Evolutionary conservation across 495 filamentous ascomycete species (phyloP), one percentile per base, ranked within the genome.

Genomic region (Zalerion maritima): DNA sequence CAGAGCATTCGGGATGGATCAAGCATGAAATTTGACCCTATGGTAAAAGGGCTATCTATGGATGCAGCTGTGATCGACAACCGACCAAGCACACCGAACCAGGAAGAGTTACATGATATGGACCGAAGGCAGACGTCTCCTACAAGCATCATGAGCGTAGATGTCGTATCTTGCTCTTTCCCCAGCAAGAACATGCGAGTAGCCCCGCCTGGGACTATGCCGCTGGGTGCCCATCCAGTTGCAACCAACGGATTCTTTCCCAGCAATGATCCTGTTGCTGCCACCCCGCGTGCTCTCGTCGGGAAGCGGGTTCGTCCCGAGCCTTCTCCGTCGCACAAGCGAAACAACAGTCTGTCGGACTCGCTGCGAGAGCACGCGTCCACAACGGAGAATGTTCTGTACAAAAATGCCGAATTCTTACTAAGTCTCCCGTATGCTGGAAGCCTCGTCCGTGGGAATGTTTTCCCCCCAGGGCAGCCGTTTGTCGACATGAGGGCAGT

Each of bases 111-210:
- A 13, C 49, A 39, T 1, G 29, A 22, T n/a, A n/a, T 37, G 12
- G 42, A 46, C 3, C 43, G 55, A 32, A 46, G 47, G 26, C 54
- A 53, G 13, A 41, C 54, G 21, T 69, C 67, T 5, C 65, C 67
- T 16, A 62, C 43, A 11, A 71, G 67, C 41, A 55, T 63, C 18
- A 47, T 54, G 9, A 71, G 67, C 35, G 46, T 67, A 24, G 64
- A 81, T 41, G 78, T 76, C 17, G 57, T 81, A 0, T 93, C 84
- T 2, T 93, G 85, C 48, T 87, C 85, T 24, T 69, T 91, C 35
- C 85, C 83, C 20, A 71, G 70, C 2, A 78, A 68, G 49, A 63
- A 52, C 1, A 46, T 63, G 11, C 71, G 65, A 41, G 39, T 54
- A 11, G 41, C 58, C 38, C 38, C 57, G 40, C 22, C 67, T 38